phyloP scores from a whole-genome alignment of 2,329 filamentous ascomycete genomes.

The Leptodontidium sp. region DNA sequence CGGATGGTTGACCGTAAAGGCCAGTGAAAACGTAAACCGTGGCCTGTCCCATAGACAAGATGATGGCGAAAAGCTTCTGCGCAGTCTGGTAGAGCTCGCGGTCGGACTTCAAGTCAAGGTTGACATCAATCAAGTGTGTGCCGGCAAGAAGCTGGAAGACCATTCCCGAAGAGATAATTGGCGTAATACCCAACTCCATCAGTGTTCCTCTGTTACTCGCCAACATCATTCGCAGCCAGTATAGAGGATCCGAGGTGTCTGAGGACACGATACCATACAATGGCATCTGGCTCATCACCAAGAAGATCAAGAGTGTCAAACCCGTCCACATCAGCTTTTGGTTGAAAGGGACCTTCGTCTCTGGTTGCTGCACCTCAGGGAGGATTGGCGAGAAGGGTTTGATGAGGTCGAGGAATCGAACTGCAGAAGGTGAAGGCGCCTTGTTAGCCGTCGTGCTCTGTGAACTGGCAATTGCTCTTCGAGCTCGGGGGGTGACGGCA shows the following conservation, averaged over 20 bases:
- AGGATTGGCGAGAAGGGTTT: slow-evolving; percentile 99
- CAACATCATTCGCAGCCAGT: slow-evolving; percentile 99
- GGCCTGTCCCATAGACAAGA: slow-evolving; percentile 95
- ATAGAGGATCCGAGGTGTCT: slow-evolving; percentile 96
- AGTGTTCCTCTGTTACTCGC: slow-evolving; percentile 96
- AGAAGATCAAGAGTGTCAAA: slow-evolving; percentile 95
- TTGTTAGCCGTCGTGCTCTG: slow-evolving; percentile 39
- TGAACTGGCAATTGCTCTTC: slow-evolving; percentile 31
- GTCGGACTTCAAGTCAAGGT: slow-evolving; percentile 99
- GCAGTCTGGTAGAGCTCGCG: slow-evolving; percentile 99
- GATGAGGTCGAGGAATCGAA: slow-evolving; percentile 99
- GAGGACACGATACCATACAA: slow-evolving; percentile 99
- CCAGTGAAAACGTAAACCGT: slow-evolving; percentile 98
- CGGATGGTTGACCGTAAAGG: slow-evolving; percentile 95
- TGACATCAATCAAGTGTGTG: slow-evolving; percentile 99
- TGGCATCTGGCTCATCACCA: slow-evolving; percentile 99
- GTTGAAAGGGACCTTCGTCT: slow-evolving; percentile 99
- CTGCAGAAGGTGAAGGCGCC: slow-evolving; percentile 55
- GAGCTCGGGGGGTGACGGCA: slow-evolving; percentile 26
- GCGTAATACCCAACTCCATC: slow-evolving; percentile 97
- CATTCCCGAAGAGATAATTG: slow-evolving; percentile 99
- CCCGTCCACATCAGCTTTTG: slow-evolving; percentile 97
- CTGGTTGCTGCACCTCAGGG: slow-evolving; percentile 97
- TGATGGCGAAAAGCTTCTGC: slow-evolving; percentile 98
- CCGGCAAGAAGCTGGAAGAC: slow-evolving; percentile 99